phyloP scores from a whole-genome alignment of 352 stramenopile species.

The Phytophthora multivora region DNA sequence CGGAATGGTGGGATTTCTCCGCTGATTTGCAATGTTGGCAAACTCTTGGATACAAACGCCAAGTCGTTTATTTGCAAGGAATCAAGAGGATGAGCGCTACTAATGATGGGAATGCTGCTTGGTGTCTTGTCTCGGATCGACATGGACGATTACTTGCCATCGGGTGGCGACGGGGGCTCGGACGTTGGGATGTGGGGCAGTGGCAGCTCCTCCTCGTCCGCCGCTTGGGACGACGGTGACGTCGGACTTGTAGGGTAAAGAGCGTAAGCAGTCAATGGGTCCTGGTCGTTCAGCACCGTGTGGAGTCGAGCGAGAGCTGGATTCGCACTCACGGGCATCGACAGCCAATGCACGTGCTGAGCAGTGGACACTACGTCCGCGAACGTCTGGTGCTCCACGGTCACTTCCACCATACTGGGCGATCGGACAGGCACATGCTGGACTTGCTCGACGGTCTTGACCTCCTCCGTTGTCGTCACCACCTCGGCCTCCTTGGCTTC shows the following conservation, averaged over 20 bases:
- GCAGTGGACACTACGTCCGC: conserved; percentile 22
- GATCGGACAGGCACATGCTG: background rate
- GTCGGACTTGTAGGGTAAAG: conserved; percentile 35
- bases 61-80: conserved; percentile 13
- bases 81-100: conserved; percentile 21
- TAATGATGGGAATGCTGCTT: conserved; percentile 17
- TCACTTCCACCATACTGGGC: conserved; percentile 22
- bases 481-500: conserved; percentile 1
- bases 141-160: conserved; percentile 9
- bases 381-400: conserved; percentile 30
- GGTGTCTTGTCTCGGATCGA: conserved; percentile 20
- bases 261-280: conserved; percentile 42
- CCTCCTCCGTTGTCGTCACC: conserved; percentile 3
- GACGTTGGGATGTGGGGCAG: conserved; percentile 25
- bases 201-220: conserved; percentile 23
- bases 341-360: conserved; percentile 42
- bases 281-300: conserved; percentile 37
- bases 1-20: conserved; percentile 3
- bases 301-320: conserved; percentile 42
- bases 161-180: conserved; percentile 13
- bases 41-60: background rate
- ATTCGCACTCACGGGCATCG: conserved; percentile 34
- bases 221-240: conserved; percentile 18
- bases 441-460: conserved; percentile 7
- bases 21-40: conserved; percentile 10